These are phyloP conservation scores for Carex parvula DNA, from an alignment of 176 grass and related monocot species.

Conservation along the genomic window DNA sequence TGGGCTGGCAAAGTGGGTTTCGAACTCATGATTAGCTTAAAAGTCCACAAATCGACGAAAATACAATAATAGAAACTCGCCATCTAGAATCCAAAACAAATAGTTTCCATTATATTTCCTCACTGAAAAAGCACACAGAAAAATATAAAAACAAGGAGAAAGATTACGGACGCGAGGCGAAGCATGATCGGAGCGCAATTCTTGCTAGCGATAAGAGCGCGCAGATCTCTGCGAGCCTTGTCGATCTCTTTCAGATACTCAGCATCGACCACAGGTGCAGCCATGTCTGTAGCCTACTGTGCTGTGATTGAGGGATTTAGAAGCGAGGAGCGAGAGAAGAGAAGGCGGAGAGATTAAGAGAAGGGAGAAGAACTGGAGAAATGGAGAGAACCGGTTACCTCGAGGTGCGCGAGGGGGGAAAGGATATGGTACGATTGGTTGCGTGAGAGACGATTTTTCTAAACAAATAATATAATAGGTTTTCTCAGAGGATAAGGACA, in stretches of 20 bases:
- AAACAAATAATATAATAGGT: background rate
- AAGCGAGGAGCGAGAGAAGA: constrained; percentile 14
- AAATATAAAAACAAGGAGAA: background rate
- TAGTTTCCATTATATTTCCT: background rate
- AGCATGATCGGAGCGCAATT: constrained; percentile 98
- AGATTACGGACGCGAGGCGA: constrained; percentile 67
- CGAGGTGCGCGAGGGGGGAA: background rate
- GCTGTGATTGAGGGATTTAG: background rate
- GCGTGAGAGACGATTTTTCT: constrained; percentile 8
- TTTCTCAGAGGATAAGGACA: too few species aligned
- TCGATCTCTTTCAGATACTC: constrained; percentile 89
- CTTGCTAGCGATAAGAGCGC: constrained; percentile 83
- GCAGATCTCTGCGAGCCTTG: constrained; percentile 75
- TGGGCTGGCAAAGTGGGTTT: background rate
- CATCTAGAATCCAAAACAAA: background rate
- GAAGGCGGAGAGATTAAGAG: background rate
- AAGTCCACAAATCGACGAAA: background rate
- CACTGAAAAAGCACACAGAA: background rate
- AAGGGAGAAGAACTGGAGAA: background rate
- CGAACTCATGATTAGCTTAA: background rate
- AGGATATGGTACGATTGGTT: constrained; percentile 33
- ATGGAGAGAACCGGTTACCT: constrained; percentile 36
- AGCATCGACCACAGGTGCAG: constrained; percentile 68
- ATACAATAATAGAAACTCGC: background rate
- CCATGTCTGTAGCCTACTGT: constrained; percentile 37